Conservation (phyloP, 139 green algal genomes). For the Dunaliella sp. region DNA sequence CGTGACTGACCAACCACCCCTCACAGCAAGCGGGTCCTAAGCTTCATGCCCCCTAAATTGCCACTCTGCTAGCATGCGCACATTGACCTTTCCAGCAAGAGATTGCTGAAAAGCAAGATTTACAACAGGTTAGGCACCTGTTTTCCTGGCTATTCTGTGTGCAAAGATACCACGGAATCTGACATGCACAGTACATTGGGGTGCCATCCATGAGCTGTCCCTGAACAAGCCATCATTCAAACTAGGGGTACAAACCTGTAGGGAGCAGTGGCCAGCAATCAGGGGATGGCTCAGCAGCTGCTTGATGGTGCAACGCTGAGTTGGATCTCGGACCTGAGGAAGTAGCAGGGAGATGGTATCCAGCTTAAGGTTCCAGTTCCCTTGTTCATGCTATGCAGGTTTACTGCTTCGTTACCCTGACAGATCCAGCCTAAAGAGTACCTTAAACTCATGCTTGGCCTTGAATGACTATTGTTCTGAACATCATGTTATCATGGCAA, state of each 20-base stretch:
- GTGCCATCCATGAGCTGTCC: too few species aligned
- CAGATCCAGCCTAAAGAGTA: neutral
- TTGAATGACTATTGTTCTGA: neutral
- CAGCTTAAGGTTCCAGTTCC: neutral
- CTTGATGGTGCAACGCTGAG: conserved; percentile 26
- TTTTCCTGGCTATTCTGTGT: too few species aligned
- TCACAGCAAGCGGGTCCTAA: too few species aligned
- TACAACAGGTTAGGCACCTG: too few species aligned
- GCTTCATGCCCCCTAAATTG: too few species aligned
- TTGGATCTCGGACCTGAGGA: conserved; percentile 27
- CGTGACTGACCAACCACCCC: too few species aligned
- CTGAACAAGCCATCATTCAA: too few species aligned
- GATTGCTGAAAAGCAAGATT: too few species aligned
- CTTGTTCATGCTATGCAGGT: too few species aligned
- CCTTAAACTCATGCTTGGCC: neutral
- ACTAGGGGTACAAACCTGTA: neutral
- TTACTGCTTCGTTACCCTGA: neutral
- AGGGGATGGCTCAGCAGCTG: conserved; percentile 44
- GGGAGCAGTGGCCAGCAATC: conserved; percentile 1
- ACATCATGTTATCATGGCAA: neutral
- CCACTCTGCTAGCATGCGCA: neutral
- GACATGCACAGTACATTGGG: too few species aligned
- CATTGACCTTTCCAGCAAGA: too few species aligned
- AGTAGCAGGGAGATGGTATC: neutral
- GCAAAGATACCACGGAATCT: neutral